These are phyloP conservation scores for Amphicarpaea edgeworthii DNA, from an alignment of 306 rosid species.

Conservation along the genomic window DNA sequence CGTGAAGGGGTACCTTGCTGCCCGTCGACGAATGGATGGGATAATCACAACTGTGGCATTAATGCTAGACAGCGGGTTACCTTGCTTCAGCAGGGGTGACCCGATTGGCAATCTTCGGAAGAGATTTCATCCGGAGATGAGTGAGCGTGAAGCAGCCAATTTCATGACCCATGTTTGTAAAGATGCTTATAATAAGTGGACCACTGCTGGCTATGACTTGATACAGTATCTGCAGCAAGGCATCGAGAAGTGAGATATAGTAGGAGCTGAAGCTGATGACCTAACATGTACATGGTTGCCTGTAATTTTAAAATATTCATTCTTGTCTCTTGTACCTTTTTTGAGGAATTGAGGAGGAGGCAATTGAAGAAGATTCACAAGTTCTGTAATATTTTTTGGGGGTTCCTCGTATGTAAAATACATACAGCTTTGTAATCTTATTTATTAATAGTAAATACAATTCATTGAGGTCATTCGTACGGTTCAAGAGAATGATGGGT, in stretches of 20 bases:
- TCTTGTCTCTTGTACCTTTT: conserved; percentile 45
- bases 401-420: conserved; percentile 52
- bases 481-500: not conserved
- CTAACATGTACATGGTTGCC: conserved; percentile 67
- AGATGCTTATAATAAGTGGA: conserved; percentile 99
- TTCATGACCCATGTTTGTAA: conserved; percentile 95
- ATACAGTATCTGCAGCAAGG: conserved; percentile 99
- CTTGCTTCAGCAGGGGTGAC: conserved; percentile 98
- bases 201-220: conserved; percentile 98
- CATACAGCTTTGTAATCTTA: conserved; percentile 46
- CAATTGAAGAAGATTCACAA: conserved; percentile 36
- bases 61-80: conserved; percentile 95
- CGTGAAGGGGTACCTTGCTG: conserved; percentile 95
- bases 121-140: conserved; percentile 99
- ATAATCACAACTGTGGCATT: conserved; percentile 79
- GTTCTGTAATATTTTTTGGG: conserved; percentile 37
- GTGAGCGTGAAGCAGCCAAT: conserved; percentile 95
- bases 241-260: conserved; percentile 74
- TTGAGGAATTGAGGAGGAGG: conserved; percentile 51
- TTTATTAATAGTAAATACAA: conserved; percentile 45
- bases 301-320: conserved; percentile 53
- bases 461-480: conserved; percentile 38
- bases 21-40: conserved; percentile 89
- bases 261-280: conserved; percentile 40
- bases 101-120: conserved; percentile 96